These are phyloP conservation scores for Peziza echinospora DNA, from an alignment of 495 filamentous ascomycete species.

Conservation along the genomic window DNA sequence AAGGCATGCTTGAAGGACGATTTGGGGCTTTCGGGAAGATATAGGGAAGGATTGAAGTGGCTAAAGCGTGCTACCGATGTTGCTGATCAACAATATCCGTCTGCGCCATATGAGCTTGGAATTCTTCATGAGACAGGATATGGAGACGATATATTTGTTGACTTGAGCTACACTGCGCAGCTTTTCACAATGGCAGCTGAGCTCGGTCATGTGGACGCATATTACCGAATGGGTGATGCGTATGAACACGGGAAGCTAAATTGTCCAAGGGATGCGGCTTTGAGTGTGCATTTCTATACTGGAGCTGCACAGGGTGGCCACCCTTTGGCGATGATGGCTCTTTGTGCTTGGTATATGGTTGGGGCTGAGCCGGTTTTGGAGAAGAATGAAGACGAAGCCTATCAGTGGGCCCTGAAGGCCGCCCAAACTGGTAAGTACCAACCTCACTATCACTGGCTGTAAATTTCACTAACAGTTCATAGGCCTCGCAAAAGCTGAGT, in stretches of 20 bases:
- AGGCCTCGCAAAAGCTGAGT: slow-evolving; percentile 86
- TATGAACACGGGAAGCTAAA: slow-evolving; percentile 81
- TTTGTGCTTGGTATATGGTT: slow-evolving; percentile 97
- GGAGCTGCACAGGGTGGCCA: slow-evolving; percentile 67
- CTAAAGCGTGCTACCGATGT: slow-evolving; percentile 78
- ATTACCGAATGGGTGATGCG: slow-evolving; percentile 74
- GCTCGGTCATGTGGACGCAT: slow-evolving; percentile 66
- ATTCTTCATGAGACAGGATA: slow-evolving; percentile 71
- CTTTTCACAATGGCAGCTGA: slow-evolving; percentile 88
- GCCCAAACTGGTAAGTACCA: slow-evolving; percentile 52
- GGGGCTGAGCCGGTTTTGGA: slow-evolving; percentile 82
- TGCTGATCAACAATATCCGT: slow-evolving; percentile 77
- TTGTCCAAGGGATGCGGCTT: slow-evolving; percentile 73
- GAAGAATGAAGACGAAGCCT: slow-evolving; percentile 88
- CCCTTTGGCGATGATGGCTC: slow-evolving; percentile 87
- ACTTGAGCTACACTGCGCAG: slow-evolving; percentile 77
- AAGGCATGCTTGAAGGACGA: slow-evolving; percentile 76
- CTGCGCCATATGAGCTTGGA: slow-evolving; percentile 78
- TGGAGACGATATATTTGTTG: slow-evolving; percentile 78
- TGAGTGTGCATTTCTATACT: slow-evolving; percentile 96
- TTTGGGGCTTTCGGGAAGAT: slow-evolving; percentile 61
- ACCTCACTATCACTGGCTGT: neutral
- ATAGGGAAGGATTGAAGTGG: slow-evolving; percentile 89
- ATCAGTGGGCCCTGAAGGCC: slow-evolving; percentile 80
- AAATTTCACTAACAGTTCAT: slow-evolving; percentile 4